A percentile compares a stretch with the other conserved stretches of the same genome.
These are phyloP conservation scores for Magnolia kwangsiensis DNA, from an alignment of 164 flowering plant species.

Conservation along the genomic window DNA sequence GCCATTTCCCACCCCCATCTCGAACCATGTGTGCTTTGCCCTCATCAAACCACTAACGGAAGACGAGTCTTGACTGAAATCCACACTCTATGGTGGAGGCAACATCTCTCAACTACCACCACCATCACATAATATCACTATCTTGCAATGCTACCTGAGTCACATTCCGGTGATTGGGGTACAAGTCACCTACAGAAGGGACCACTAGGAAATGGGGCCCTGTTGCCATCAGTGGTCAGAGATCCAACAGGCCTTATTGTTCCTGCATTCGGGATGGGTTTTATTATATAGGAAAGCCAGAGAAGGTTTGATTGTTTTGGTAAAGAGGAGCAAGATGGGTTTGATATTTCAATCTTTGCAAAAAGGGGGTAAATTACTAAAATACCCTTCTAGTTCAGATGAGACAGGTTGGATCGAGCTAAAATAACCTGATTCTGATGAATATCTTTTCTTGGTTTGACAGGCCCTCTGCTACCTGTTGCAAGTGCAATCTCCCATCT, in stretches of 20 bases:
- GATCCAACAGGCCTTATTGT: constrained; percentile 51
- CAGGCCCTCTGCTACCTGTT: no score
- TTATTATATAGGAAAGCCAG: no score
- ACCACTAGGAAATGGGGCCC: constrained; percentile 31
- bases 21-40: constrained; percentile 33
- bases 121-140: constrained; percentile 25
- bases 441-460: no score
- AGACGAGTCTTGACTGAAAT: constrained; percentile 29
- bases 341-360: no score
- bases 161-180: constrained; percentile 26
- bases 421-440: no score
- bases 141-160: background rate
- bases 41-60: constrained; percentile 26
- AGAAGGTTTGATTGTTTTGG: no score
- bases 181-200: constrained; percentile 26
- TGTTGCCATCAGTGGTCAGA: constrained; percentile 48
- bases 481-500: no score
- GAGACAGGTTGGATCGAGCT: no score
- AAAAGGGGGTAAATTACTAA: no score
- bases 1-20: constrained; percentile 59
- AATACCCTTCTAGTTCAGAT: no score
- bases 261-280: constrained; percentile 41
- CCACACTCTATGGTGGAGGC: constrained; percentile 14
- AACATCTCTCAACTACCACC: constrained; percentile 9
- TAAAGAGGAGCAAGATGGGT: background rate